Base-by-base conservation (phyloP, 1,284 basidiomycete species). In the Moesziomyces antarcticus region DNA sequence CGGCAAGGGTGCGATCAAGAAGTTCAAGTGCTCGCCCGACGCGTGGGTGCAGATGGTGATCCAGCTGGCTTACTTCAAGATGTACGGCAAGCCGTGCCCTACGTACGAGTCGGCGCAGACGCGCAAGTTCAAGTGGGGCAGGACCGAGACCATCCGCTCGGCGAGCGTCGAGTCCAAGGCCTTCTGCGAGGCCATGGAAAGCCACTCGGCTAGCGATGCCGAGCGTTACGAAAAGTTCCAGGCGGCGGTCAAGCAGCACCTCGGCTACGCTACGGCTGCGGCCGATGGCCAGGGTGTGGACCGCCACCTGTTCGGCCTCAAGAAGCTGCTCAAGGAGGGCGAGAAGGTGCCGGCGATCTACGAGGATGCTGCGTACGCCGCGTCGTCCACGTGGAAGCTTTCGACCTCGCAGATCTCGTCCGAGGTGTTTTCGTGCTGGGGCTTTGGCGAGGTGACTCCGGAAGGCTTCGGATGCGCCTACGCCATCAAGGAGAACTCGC, bases 31-130 rank as follows among this genome's bases (percentile, higher is more conserved):
- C 48, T 95, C 93, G 2, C 96, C 97, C 0, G 96, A 99, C 83
- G 91, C 91, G 18, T 96, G 94, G 91, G 93, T 89, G 11, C 96
- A 99, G 86, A 89, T 98, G 72, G 90, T 94, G 75, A 97, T 97
- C 87, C 96, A 98, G 85, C 89, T 98, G 46, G 96, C 95, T 21
- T 97, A 92, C 87, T 91, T 91, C 85, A 88, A 92, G 9, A 89
- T 97, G 88, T 89, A 88, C 79, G 88, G 88, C 24, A 88, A 92
- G 22, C 90, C 92, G 6, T 90, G 94, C 43, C 91, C 88, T 4
- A 93, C 93, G 55, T 99, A 98, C 86, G 96, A 98, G 87, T 92
- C 91, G 69, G 91, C 91, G 16, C 95, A 98, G 87, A 99, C 96
- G 59, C 88, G 96, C 45, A 94, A 94, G 85, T 99, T 90, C 88